A percentile compares a stretch with the other conserved stretches of the same genome.
Evolutionary conservation across 805 yeast species (phyloP).

Genomic region (Candida ponderosae): DNA sequence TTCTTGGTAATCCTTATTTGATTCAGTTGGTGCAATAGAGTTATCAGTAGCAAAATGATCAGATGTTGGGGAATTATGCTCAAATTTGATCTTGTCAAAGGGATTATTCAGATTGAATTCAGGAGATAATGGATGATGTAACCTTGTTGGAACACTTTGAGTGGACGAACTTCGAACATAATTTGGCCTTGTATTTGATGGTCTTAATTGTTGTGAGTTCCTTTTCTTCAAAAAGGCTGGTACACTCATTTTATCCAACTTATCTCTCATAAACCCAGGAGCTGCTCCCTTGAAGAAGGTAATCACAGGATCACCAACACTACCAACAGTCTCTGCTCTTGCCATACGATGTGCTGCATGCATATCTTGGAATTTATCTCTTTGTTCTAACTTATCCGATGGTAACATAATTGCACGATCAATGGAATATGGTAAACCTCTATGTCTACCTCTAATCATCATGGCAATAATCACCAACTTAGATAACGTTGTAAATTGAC

Average conservation of each 20-base stretch:
- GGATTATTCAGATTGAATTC: neutral
- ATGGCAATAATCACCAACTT: slow-evolving; percentile 81
- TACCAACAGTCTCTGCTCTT: slow-evolving; percentile 15
- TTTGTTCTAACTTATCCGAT: slow-evolving; percentile 50
- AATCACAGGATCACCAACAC: slow-evolving; percentile 17
- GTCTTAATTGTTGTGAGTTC: neutral
- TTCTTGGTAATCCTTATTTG: no score
- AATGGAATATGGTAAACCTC: slow-evolving; percentile 89
- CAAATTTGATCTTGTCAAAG: no score
- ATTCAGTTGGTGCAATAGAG: slow-evolving; percentile 1
- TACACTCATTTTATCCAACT: slow-evolving; percentile 12
- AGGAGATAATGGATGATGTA: neutral
- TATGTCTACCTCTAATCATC: slow-evolving; percentile 92
- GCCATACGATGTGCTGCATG: slow-evolving; percentile 13
- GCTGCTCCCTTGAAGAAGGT: slow-evolving; percentile 21
- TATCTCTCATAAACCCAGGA: slow-evolving; percentile 16
- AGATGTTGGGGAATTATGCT: no score
- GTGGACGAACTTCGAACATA: neutral
- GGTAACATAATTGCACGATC: slow-evolving; percentile 93
- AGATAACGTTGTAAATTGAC: slow-evolving; percentile 61
- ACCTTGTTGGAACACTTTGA: neutral
- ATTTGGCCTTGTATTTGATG: neutral
- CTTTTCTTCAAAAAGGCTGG: slow-evolving; percentile 13
- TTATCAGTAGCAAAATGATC: slow-evolving; percentile 3
- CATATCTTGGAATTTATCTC: slow-evolving; percentile 39